phyloP scores from a whole-genome alignment of 176 grass and related monocot genomes.

The Rhynchospora breviuscula region DNA sequence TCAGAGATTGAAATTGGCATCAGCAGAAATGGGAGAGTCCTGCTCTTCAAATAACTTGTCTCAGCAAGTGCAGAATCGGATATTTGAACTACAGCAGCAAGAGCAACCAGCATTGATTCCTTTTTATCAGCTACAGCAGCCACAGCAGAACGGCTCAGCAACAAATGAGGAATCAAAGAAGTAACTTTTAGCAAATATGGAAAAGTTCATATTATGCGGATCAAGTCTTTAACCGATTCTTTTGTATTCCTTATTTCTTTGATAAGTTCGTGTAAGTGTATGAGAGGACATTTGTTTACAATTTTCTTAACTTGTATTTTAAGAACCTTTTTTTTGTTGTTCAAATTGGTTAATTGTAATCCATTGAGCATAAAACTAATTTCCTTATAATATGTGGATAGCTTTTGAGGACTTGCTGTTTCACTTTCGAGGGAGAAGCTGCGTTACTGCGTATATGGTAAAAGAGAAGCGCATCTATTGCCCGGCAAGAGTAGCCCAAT shows the following conservation, averaged over 20 bases:
- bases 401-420: not conserved
- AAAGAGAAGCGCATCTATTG: not conserved
- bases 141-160: conserved; percentile 39
- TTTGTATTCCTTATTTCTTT: conserved; percentile 29
- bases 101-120: conserved; percentile 53
- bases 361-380: conserved; percentile 15
- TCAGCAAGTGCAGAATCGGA: conserved; percentile 58
- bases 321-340: conserved; percentile 27
- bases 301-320: conserved; percentile 40
- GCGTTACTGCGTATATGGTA: not conserved
- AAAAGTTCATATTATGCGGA: conserved; percentile 24
- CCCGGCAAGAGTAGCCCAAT: not conserved
- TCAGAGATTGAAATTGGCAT: conserved; percentile 72
- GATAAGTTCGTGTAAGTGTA: conserved; percentile 38
- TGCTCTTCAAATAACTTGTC: conserved; percentile 36
- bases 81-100: conserved; percentile 51
- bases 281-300: conserved; percentile 27
- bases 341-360: conserved; percentile 16
- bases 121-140: conserved; percentile 56
- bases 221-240: conserved; percentile 52
- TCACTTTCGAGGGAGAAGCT: not conserved
- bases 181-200: not conserved
- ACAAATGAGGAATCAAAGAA: conserved; percentile 40
- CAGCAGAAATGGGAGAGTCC: conserved; percentile 40
- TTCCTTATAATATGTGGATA: not conserved